Percentiles rank a stretch among this genome's conserved stretches.
Evolutionary conservation across 495 filamentous ascomycete species (phyloP).

Genomic region (Filosporella fistucella): DNA sequence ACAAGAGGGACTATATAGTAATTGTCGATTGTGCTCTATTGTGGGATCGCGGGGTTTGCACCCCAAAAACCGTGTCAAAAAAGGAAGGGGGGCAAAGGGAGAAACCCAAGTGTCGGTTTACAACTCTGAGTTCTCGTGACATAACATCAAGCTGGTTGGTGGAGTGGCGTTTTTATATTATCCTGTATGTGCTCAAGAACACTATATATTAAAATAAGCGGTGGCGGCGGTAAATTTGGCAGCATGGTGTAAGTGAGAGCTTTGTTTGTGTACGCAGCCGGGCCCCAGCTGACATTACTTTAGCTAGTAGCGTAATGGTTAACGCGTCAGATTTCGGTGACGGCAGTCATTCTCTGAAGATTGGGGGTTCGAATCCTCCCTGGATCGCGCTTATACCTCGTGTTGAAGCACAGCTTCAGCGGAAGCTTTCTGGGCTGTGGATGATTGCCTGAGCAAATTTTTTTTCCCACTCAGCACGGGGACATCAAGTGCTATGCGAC

Average conservation of each 20-base stretch:
- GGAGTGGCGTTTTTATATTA: background rate
- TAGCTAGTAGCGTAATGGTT: slow-evolving; percentile 44
- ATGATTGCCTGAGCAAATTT: background rate
- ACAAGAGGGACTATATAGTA: no score
- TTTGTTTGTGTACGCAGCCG: background rate
- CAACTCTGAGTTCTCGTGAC: no score
- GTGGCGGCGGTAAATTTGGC: no score
- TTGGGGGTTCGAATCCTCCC: slow-evolving; percentile 44
- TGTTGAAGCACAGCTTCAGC: background rate
- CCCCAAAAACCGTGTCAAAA: no score
- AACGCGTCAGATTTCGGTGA: slow-evolving; percentile 45
- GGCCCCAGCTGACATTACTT: no score
- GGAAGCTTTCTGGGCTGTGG: background rate
- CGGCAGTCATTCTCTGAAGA: slow-evolving; percentile 31
- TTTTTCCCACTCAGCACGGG: background rate
- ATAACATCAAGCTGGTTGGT: slow-evolving; percentile 1
- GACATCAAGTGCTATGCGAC: no score
- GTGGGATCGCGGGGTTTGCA: no score
- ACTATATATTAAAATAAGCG: background rate
- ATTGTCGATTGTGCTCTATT: no score
- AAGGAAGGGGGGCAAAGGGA: no score
- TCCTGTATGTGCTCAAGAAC: background rate
- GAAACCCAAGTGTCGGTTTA: no score
- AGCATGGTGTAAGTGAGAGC: no score
- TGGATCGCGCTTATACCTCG: slow-evolving; percentile 28